Evolutionary conservation across 2,329 filamentous ascomycete species (phyloP), one percentile per base, ranked within the genome.

Genomic region (Colletotrichum falcatum): DNA sequence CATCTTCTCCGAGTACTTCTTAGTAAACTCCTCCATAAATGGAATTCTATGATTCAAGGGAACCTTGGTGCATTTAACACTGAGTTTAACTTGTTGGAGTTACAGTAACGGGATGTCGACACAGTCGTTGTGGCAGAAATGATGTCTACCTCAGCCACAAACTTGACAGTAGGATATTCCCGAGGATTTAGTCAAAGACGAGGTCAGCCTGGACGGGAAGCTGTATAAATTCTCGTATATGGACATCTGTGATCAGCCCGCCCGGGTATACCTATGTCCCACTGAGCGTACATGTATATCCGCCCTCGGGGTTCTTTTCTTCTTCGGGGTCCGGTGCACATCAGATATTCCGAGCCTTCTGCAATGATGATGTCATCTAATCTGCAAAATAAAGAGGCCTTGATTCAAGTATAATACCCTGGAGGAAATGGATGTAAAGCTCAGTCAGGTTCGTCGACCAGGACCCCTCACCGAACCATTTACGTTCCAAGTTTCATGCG

Each of bases 311-410:
- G 1, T 2, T 5, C 2, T 9, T 30, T 1, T 7, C 7, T 51
- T 28, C 14, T 26, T 20, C 23, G 7, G 26, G 26, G 48, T 8
- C 26, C 3, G 2, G 6, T 18, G 5, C 12, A 4, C 6, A 18
- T n/a, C 20, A 18, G 4, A 28, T 3, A 8, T 33, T 33, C 26
- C 28, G 49, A 33, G 3, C 30, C 18, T 5, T 1, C 9, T 3
- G 20, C 9, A n/a, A n/a, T n/a, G 3, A n/a, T n/a, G 3, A 20
- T 20, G 3, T 54, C 16, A 20, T 33, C 5, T 9, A 2, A 4
- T 20, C 18, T n/a, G 2, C 1, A 14, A 33, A 11, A n/a, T 2
- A 7, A 33, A 6, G 1, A 12, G 4, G 9, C 18, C 2, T 3
- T 33, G 49, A 53, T 33, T 33, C 49, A 54, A 5, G 28, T 30